Conservation (phyloP, 2,329 filamentous ascomycete genomes). For the Curvularia eragrostidis region DNA sequence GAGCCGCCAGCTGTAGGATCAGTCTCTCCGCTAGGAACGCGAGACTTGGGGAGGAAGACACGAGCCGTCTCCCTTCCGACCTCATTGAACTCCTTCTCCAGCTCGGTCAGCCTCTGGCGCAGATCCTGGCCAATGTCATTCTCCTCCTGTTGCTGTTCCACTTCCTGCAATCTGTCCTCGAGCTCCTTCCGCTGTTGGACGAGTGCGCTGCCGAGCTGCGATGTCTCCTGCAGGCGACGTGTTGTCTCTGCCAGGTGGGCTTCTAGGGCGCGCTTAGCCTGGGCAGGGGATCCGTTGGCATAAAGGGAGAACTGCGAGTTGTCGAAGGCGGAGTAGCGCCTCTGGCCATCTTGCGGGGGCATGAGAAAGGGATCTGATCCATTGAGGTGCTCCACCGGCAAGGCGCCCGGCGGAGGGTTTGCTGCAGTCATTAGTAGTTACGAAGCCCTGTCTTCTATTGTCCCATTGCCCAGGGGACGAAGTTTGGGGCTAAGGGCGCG, state of each 20-base stretch:
- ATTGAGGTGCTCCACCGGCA: constrained; percentile 48
- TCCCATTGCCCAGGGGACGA: constrained; percentile 38
- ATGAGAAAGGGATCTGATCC: constrained; percentile 55
- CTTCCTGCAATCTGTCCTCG: constrained; percentile 79
- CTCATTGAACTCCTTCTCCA: constrained; percentile 95
- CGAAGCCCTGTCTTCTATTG: constrained; percentile 24
- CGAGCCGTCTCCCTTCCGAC: constrained; percentile 88
- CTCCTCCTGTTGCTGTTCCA: constrained; percentile 74
- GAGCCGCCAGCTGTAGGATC: constrained; percentile 45
- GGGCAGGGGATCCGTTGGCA: constrained; percentile 77
- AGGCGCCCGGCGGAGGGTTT: constrained; percentile 51
- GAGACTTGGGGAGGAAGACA: constrained; percentile 82
- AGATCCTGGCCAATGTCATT: constrained; percentile 83
- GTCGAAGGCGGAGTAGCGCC: constrained; percentile 83
- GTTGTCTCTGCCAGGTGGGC: constrained; percentile 93
- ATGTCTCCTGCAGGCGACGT: constrained; percentile 87
- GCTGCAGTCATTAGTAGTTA: constrained; percentile 52
- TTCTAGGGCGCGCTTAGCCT: constrained; percentile 87
- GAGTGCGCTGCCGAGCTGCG: constrained; percentile 84
- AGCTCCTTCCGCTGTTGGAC: constrained; percentile 87
- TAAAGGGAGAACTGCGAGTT: constrained; percentile 79
- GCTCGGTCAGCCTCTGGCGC: constrained; percentile 79
- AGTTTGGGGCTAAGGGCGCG: constrained; percentile 8
- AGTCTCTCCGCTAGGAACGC: constrained; percentile 67
- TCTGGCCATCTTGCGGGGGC: constrained; percentile 47